Conservation (phyloP, 2,329 filamentous ascomycete genomes). For the Phaeosphaeria sp. region DNA sequence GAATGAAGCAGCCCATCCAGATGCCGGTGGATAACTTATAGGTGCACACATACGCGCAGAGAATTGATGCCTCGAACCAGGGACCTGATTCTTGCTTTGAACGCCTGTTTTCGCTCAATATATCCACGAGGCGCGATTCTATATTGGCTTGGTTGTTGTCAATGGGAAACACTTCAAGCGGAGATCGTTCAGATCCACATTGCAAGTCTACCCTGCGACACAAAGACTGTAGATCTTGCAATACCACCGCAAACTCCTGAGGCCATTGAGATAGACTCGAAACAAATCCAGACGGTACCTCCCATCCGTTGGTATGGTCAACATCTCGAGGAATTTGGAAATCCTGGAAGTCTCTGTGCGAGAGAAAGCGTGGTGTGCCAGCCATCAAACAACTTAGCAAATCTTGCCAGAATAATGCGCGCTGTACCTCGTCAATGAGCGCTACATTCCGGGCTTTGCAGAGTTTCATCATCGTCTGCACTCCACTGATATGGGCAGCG, state of each 20-base stretch:
- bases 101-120: conserved; percentile 8
- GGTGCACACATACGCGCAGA: conserved; percentile 18
- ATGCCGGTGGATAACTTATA: conserved; percentile 24
- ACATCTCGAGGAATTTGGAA: conserved; percentile 1
- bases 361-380: conserved; percentile 16
- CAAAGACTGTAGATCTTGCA: conserved; percentile 17
- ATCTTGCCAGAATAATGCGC: conserved; percentile 26
- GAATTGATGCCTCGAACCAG: conserved; percentile 20
- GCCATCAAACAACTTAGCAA: conserved; percentile 21
- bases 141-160: conserved; percentile 18
- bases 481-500: conserved; percentile 15
- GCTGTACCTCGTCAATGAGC: conserved; percentile 11
- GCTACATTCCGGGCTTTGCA: conserved; percentile 5
- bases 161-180: conserved; percentile 14
- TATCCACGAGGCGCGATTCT: conserved; percentile 18
- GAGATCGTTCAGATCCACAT: not conserved
- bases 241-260: conserved; percentile 6
- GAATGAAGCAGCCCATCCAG: conserved; percentile 24
- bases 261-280: not conserved
- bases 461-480: conserved; percentile 15
- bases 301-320: not conserved
- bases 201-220: conserved; percentile 14
- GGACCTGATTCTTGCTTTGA: conserved; percentile 1
- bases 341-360: conserved; percentile 13
- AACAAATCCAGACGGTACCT: conserved; percentile 12